Base-by-base conservation (phyloP, 2,329 filamentous ascomycete species). In the Colletotrichum sp. region DNA sequence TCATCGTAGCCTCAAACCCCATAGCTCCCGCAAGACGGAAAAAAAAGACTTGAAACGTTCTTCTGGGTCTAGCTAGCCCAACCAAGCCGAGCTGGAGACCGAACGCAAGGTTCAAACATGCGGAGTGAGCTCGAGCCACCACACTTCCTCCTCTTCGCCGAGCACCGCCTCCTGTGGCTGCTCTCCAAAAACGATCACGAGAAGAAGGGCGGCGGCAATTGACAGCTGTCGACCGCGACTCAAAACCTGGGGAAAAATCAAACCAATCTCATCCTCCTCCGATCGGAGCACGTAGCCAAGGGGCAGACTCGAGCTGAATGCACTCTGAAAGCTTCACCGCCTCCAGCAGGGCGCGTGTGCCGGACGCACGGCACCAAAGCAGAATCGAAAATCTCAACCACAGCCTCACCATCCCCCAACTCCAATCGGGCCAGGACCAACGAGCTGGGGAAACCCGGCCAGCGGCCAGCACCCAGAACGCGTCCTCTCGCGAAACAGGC, bases 121-220 rank as follows among this genome's bases (percentile, higher is more conserved):
- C 44, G 39, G 32, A 32, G 36, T 32, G 44, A 71, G 71, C 66
- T 71, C 71, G 71, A 71, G 66, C 71, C 71, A 48, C 70, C 70
- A 32, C 70, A 44, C 57, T 48, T 44, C 34, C 24, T 63, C 57
- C 12, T 60, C 36, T 55, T 44, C 24, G 12, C 36, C 28, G 36
- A 52, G 13, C 16, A 15, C n/a, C 28, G 18, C 57, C 39, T 66
- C 28, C 18, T 28, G n/a, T 66, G 24, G n/a, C 32, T 18, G n/a
- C 16, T 60, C 52, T 16, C 28, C n/a, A 16, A 52, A 28, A 64
- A 55, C 18, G 24, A 22, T 44, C 34, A n/a, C 22, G 28, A 57
- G 8, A 55, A 26, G 8, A 60, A 60, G 18, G 30, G n/a, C 57
- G 8, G 69, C 5, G 44, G 18, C 30, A 32, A 30, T 30, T 52